Percentiles rank a stretch among this genome's conserved stretches.
phyloP scores from a whole-genome alignment of 148 eudicot genomes.

The Tetragonia tetragonoides region DNA sequence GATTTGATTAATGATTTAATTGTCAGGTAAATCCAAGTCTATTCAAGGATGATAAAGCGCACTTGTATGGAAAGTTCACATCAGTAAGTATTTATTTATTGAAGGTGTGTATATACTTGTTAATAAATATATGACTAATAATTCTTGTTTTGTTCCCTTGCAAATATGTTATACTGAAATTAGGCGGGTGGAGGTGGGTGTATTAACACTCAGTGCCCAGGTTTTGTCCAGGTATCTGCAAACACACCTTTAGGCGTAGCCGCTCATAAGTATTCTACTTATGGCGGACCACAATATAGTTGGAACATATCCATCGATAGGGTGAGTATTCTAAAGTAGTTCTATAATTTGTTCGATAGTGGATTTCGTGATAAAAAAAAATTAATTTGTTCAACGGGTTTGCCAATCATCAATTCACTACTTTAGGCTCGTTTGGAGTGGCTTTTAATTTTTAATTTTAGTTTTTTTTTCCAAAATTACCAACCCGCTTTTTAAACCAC shows the following conservation, averaged over 20 bases:
- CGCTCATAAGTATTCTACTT: neutral
- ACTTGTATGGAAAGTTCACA: conserved; percentile 13
- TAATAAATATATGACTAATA: neutral
- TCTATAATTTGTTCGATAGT: too few species aligned
- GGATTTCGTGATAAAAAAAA: too few species aligned
- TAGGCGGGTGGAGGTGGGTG: conserved; percentile 7
- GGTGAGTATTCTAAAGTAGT: neutral
- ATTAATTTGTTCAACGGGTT: too few species aligned
- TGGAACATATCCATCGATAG: conserved; percentile 9
- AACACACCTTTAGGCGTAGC: neutral
- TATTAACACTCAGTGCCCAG: neutral
- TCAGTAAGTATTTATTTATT: neutral
- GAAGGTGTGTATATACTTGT: neutral
- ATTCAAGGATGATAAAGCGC: conserved; percentile 15
- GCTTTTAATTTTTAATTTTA: too few species aligned
- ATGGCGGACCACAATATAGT: neutral
- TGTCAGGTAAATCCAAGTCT: neutral
- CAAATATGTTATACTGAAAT: neutral
- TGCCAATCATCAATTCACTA: too few species aligned
- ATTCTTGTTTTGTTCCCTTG: too few species aligned
- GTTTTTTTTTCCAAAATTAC: too few species aligned
- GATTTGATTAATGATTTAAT: too few species aligned
- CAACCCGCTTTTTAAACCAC: too few species aligned
- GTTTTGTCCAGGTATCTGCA: conserved; percentile 11
- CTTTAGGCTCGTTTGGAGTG: too few species aligned